Evolutionary conservation across 306 rosid genomes (phyloP), one percentile per base, ranked within the genome.

Genomic region (Pyrus communis): DNA sequence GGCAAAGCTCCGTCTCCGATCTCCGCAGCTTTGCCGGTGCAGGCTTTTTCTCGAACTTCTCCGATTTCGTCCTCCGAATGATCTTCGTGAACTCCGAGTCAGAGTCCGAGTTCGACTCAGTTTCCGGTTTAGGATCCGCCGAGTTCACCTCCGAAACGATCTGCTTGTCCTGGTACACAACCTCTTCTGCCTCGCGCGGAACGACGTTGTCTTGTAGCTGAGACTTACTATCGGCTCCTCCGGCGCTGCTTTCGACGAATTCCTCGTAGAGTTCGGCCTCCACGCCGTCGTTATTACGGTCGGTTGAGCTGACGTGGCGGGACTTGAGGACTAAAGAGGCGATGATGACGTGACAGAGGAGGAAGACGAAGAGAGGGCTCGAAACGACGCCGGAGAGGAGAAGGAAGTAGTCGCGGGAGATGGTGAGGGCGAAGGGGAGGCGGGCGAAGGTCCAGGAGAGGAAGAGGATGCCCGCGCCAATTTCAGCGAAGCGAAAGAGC

Each of bases 321-420:
- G 92, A 89, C 7, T 90, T 90, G 75, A 85, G 84, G 23, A 90
- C 9, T 18, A 91, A 87, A 9, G 97, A 75, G 67, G 78, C 84
- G 67, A 91, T 85, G 79, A 93, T 90, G 73, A 82, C 89, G 85
- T 93, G 86, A 77, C 83, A 91, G 64, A 91, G 38, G 30, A 88
- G 54, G 88, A 93, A 93, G 23, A 89, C 91, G 75, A 90, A 88
- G 85, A 85, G 89, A 31, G 92, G 92, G 43, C 82, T 88, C 5
- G 79, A 73, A 69, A 83, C 31, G 82, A 91, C 55, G 70, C 40
- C 61, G 38, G 76, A 73, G 76, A 90, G 65, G 30, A 30, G 77
- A 46, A 76, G 81, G 84, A 83, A 73, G 77, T 67, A 91, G 25
- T 79, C 81, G 21, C 71, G 74, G 79, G 90, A 89, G 77, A 80